Percentiles rank a stretch among this genome's conserved stretches.
Conservation (phyloP, 2,329 filamentous ascomycete genomes). For the Tolypocladium nubicola region DNA sequence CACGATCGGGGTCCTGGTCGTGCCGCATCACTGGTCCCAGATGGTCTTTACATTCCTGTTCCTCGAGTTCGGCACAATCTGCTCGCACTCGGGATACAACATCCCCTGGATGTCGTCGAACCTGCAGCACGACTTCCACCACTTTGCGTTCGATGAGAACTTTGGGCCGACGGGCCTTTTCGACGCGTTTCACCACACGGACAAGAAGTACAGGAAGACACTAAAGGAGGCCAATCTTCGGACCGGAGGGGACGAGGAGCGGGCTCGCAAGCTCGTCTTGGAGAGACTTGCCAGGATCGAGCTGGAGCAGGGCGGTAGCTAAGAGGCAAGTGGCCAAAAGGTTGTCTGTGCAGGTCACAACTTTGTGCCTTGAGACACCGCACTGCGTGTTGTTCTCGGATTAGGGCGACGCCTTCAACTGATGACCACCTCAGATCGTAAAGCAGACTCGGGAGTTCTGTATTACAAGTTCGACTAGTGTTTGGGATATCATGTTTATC, state of each 20-base stretch:
- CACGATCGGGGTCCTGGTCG: slow-evolving; percentile 15
- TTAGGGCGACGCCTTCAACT: too few species aligned
- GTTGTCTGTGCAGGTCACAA: too few species aligned
- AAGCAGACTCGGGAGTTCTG: too few species aligned
- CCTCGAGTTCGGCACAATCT: slow-evolving; percentile 8
- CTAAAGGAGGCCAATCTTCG: slow-evolving; percentile 4
- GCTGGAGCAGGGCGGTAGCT: neutral
- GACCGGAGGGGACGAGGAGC: slow-evolving; percentile 7
- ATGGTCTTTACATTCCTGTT: slow-evolving; percentile 6
- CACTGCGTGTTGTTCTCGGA: too few species aligned
- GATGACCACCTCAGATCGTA: too few species aligned
- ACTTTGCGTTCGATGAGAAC: slow-evolving; percentile 10
- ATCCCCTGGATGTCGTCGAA: slow-evolving; percentile 5
- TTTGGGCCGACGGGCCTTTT: slow-evolving; percentile 8
- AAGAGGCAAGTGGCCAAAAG: too few species aligned
- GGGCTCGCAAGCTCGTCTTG: slow-evolving; percentile 6
- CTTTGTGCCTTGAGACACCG: too few species aligned
- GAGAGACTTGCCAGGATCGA: slow-evolving; percentile 5
- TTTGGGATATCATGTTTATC: too few species aligned
- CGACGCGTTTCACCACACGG: slow-evolving; percentile 5
- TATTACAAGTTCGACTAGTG: too few species aligned
- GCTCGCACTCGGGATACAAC: slow-evolving; percentile 7
- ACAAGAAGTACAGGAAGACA: slow-evolving; percentile 5
- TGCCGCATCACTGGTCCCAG: slow-evolving; percentile 9
- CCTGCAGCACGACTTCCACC: slow-evolving; percentile 10